Evolutionary conservation across 2,329 filamentous ascomycete genomes (phyloP), one percentile per base, ranked within the genome.

Genomic region (Microdochium trichocladiopsis): DNA sequence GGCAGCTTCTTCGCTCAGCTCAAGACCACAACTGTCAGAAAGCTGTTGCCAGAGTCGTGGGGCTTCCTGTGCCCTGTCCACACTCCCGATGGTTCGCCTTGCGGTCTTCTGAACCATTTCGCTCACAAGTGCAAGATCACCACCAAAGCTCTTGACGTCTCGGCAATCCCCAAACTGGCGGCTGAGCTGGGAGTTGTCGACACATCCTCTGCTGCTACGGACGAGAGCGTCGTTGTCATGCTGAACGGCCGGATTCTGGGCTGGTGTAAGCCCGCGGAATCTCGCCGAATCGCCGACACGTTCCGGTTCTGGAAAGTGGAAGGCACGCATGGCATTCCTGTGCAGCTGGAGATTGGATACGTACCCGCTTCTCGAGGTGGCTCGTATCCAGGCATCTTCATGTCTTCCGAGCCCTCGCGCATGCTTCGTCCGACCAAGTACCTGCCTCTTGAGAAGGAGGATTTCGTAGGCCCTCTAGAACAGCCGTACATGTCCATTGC

Each of bases 401-500:
- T 99, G 81, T 89, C 91, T 59, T 94, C 92, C 2, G 82, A 89
- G 51, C 79, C 90, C 3, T 83, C 94, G 12, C 80, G 89, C 65
- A 95, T 99, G 90, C 82, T 93, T 53, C 81, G 94, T 55, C 92
- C 93, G 2, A 90, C 95, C 61, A 96, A 93, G 69, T 96, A 97
- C 65, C 78, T 99, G 25, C 87, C 92, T 3, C 77, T 96, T 3
- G 88, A 90, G 55, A 90, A 88, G 66, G 78, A 88, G 60, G 94
- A 99, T 70, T 91, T 83, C 57, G 88, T 99, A 31, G 94, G 94
- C 10, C 88, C 94, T 1, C 89, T 95, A 59, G 94, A 99, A 71
- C 94, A 99, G 72, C 92, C 93, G 0, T 97, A 94, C 75, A 96
- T 99, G 93, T 91, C 91, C 49, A 96, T 99, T 66, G 92, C 94